These are phyloP conservation scores for Penicillium samsonianum DNA, from an alignment of 495 filamentous ascomycete species.

Conservation along the genomic window DNA sequence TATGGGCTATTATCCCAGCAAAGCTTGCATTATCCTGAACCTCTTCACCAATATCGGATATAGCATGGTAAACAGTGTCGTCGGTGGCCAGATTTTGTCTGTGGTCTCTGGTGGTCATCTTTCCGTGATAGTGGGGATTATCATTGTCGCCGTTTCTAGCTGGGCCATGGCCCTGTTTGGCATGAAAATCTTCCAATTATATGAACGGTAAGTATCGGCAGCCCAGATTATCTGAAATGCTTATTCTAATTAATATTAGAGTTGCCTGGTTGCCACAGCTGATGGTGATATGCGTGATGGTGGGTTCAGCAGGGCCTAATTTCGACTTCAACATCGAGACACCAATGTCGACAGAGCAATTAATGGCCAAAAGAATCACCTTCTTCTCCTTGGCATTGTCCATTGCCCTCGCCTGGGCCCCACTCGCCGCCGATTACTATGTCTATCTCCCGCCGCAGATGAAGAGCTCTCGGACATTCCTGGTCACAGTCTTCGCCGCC, in stretches of 20 bases:
- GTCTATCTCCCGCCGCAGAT: conserved; percentile 58
- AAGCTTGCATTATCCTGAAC: conserved; percentile 66
- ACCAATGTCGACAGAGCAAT: conserved; percentile 35
- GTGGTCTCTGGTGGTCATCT: conserved; percentile 58
- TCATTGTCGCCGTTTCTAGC: conserved; percentile 62
- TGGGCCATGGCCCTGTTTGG: conserved; percentile 71
- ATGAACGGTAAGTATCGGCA: conserved; percentile 51
- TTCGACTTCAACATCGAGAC: conserved; percentile 59
- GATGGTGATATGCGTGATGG: conserved; percentile 64
- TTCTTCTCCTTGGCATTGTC: conserved; percentile 66
- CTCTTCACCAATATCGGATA: conserved; percentile 72
- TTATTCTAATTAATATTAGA: conserved; percentile 33
- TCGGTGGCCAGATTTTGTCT: conserved; percentile 58
- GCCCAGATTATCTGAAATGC: background rate
- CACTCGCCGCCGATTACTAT: conserved; percentile 56
- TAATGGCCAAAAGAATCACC: conserved; percentile 60
- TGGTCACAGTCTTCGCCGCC: conserved; percentile 52
- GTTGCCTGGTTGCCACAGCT: conserved; percentile 71
- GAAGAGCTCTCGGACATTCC: conserved; percentile 45
- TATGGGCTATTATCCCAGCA: conserved; percentile 79
- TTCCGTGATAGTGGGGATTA: conserved; percentile 67
- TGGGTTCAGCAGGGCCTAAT: conserved; percentile 63
- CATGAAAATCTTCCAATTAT: conserved; percentile 70
- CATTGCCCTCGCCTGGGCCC: conserved; percentile 55
- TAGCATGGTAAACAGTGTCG: conserved; percentile 59